Evolutionary conservation across 768 basidiomycete species (phyloP), one percentile per base, ranked within the genome.

Genomic region (Hericium erinaceus): DNA sequence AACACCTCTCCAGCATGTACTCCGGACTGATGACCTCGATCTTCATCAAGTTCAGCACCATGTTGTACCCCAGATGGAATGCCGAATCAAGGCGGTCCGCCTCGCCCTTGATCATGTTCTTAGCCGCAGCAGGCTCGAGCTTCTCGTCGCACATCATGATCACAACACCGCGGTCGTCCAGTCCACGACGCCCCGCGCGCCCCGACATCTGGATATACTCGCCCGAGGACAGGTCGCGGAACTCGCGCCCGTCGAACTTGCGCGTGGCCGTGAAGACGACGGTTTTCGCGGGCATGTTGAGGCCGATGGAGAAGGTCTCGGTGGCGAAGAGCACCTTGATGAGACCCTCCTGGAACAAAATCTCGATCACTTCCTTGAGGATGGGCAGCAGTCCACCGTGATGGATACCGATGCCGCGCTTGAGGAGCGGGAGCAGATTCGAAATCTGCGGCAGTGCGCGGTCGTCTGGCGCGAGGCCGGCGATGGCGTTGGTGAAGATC

Each of bases 141-240:
- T 95, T 98, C 74, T 98, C 93, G 70, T 98, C 97, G 69, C 89
- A 90, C 97, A 99, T 98, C 92, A 99, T 90, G 65, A 99, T 98
- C 54, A 99, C 97, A 52, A 98, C 92, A 55, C 97, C 97, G n/a
- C 97, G 84, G 60, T 98, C 95, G 69, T 99, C 97, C 58, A 98
- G 74, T 46, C 97, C 97, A 73, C 97, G 84, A 65, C 97, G 87
- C 61, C 97, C 97, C 2, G 97, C 97, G 57, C 97, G 90, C 57
- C 97, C 97, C 0, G 94, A 95, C 97, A 99, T 99, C 67, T 99
- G 97, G 65, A 98, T 97, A 70, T 99, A 99, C 78, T 99, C 97
- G 57, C 97, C 89, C 0, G 87, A 89, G 0, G 92, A 92, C 39
- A 99, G 76, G 67, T 92, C 92, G 26, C 97, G 81, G 75, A 97